Evolutionary conservation across 352 stramenopile species (phyloP), one percentile per base, ranked within the genome.

Genomic region (Phytophthora pinifolia): DNA sequence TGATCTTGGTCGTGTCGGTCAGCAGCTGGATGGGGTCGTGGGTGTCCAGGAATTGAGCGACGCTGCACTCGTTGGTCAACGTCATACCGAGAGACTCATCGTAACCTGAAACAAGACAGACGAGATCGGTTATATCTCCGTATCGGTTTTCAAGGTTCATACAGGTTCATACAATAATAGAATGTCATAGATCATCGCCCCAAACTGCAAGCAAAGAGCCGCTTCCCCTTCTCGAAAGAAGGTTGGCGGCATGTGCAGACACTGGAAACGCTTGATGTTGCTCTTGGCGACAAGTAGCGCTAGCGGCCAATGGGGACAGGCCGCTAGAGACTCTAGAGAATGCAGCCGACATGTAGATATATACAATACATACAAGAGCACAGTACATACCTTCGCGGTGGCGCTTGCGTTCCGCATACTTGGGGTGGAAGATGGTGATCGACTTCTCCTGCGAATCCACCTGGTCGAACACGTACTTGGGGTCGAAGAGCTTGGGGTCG

Each of bases 381-480:
- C 2, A 65, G 0, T 20, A 88, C 65, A 71, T 76, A 94, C 86
- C 83, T 84, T 97, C 86, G 62, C 98, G 88, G 58, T 97, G 86
- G 13, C 96, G 86, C 62, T 98, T 98, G 34, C 96, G 82, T 53
- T 98, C 86, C 9, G 94, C 89, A 54, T 97, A 99, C 65, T 99
- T 97, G 56, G 98, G 98, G 70, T 99, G 94, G 70, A 99, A 99
- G 54, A 99, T 97, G 20, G 89, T 98, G 25, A 99, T 86, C 14
- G 77, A 86, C 66, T 96, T 92, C 51, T 94, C 79, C 31, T 83
- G 68, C 13, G 69, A 51, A 59, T 98, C 90, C 9, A 98, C 77
- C 57, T 98, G 89, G 46, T 97, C 90, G 72, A 99, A 99, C 8
- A 99, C 96, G 70, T 96, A 94, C 75, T 98, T 98, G 10, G 96